Evolutionary conservation across 2,329 filamentous ascomycete species (phyloP).

Genomic region (Aschersonia sp.): DNA sequence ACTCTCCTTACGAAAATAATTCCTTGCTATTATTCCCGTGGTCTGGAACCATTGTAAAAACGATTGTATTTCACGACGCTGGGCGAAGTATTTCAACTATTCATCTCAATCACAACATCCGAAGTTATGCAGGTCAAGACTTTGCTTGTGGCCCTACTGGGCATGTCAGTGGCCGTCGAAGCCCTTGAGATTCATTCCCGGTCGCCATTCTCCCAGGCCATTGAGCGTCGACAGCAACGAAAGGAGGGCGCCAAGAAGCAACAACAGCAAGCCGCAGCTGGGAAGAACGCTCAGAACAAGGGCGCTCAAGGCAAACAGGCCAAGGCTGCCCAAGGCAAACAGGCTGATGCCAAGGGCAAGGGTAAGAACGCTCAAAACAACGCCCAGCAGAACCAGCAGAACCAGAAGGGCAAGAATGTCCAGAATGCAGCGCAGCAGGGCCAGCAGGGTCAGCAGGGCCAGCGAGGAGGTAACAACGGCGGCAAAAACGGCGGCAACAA

Average conservation of each 20-base stretch:
- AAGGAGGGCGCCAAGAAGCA: not conserved
- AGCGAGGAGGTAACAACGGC: too few species aligned
- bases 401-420: too few species aligned
- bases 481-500: not conserved
- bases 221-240: constrained; percentile 24
- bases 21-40: constrained; percentile 1
- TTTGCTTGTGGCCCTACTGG: constrained; percentile 31
- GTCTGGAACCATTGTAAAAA: constrained; percentile 6
- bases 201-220: constrained; percentile 19
- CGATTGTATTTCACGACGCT: not conserved
- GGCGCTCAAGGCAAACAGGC: too few species aligned
- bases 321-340: too few species aligned
- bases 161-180: constrained; percentile 20
- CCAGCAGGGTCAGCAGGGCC: too few species aligned
- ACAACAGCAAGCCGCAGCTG: not conserved
- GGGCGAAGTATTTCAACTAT: too few species aligned
- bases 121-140: constrained; percentile 35
- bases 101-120: not conserved
- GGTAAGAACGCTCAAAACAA: too few species aligned
- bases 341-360: too few species aligned
- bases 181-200: constrained; percentile 25
- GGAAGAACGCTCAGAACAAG: not conserved
- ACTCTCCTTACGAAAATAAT: not conserved
- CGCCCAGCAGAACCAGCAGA: too few species aligned
- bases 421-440: too few species aligned